phyloP scores from a whole-genome alignment of 2,329 filamentous ascomycete species.

The Amauroascus verrucosus region DNA sequence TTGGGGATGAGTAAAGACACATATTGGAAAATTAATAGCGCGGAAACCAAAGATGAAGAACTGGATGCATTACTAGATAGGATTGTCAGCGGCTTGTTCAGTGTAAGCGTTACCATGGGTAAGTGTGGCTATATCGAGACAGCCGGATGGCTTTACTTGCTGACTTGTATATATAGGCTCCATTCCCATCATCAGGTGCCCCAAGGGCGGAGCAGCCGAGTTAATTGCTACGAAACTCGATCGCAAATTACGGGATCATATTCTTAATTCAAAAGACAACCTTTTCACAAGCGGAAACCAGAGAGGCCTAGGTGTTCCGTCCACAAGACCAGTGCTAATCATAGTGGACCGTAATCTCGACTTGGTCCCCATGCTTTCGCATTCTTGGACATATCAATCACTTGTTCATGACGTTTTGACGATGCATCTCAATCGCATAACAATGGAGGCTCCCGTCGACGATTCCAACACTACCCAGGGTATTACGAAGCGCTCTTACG shows the following conservation, averaged over 20 bases:
- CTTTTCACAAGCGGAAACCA: slow-evolving; percentile 61
- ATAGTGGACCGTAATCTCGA: slow-evolving; percentile 94
- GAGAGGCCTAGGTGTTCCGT: slow-evolving; percentile 52
- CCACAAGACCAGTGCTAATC: slow-evolving; percentile 76
- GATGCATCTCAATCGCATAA: slow-evolving; percentile 86
- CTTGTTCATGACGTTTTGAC: slow-evolving; percentile 68
- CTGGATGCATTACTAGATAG: slow-evolving; percentile 78
- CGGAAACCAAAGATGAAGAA: slow-evolving; percentile 78
- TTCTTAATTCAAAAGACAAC: slow-evolving; percentile 95
- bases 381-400: slow-evolving; percentile 86
- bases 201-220: slow-evolving; percentile 84
- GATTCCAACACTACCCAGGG: slow-evolving; percentile 65
- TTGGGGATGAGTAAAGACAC: slow-evolving; percentile 86
- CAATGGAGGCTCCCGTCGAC: slow-evolving; percentile 72
- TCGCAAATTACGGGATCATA: slow-evolving; percentile 88
- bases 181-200: slow-evolving; percentile 90
- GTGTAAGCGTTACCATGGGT: slow-evolving; percentile 97
- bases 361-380: slow-evolving; percentile 94
- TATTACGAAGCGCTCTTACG: slow-evolving; percentile 77
- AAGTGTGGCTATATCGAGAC: slow-evolving; percentile 22
- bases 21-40: slow-evolving; percentile 94
- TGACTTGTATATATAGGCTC: slow-evolving; percentile 47
- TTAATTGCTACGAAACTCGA: slow-evolving; percentile 91
- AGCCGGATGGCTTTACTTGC: slow-evolving; percentile 6
- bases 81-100: slow-evolving; percentile 94